Evolutionary conservation across 169 alveolate species (phyloP).

Genomic region (Babesia ovis): DNA sequence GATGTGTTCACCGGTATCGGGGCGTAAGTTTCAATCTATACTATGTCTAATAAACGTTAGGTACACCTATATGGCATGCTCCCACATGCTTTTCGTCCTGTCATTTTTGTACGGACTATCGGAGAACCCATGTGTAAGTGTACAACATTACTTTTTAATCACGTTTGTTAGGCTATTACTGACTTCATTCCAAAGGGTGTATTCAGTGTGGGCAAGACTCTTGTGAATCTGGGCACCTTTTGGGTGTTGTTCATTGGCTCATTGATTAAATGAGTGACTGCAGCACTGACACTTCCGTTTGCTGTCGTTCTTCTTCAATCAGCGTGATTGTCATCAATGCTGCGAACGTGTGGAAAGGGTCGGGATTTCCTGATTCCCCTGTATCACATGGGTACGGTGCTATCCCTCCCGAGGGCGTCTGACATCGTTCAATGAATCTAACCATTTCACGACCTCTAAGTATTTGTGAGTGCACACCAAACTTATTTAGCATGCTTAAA

Average conservation of each 20-base stretch:
- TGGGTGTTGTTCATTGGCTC: slow-evolving; percentile 3
- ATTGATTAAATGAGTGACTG: slow-evolving; percentile 29
- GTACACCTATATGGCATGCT: slow-evolving; percentile 20
- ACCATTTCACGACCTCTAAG: slow-evolving; percentile 30
- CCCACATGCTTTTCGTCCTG: slow-evolving; percentile 4
- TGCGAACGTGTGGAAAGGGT: slow-evolving; percentile 66
- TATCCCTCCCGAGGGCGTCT: slow-evolving; percentile 52
- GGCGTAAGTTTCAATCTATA: neutral
- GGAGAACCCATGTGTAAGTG: slow-evolving; percentile 20
- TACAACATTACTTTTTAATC: neutral
- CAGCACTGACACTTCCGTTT: neutral
- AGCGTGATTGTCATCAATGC: slow-evolving; percentile 43
- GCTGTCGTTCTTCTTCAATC: slow-evolving; percentile 28
- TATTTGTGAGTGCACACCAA: slow-evolving; percentile 3
- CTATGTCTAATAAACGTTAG: neutral
- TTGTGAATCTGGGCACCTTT: neutral
- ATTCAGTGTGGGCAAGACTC: slow-evolving; percentile 27
- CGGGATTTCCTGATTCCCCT: slow-evolving; percentile 19
- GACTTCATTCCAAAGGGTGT: slow-evolving; percentile 34
- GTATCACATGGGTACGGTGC: slow-evolving; percentile 28
- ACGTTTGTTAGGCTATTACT: slow-evolving; percentile 7
- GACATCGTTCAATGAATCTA: slow-evolving; percentile 42
- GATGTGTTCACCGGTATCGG: neutral
- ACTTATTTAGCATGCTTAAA: slow-evolving; percentile 27
- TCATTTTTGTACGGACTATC: slow-evolving; percentile 2